Conservation (phyloP, 352 stramenopile genomes). For the Pythium apleroticum region DNA sequence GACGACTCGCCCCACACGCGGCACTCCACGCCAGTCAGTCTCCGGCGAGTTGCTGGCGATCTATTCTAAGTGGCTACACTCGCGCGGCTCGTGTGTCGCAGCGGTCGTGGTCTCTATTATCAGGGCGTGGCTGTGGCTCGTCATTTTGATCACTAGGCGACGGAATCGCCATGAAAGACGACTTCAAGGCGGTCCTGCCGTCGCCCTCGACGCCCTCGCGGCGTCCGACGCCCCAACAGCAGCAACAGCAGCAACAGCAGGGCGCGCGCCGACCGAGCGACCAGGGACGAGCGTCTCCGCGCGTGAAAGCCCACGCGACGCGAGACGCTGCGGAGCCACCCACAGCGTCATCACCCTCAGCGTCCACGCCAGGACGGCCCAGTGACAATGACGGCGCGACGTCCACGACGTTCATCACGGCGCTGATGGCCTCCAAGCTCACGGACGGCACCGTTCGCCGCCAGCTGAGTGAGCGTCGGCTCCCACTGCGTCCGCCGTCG, state of each 20-base stretch:
- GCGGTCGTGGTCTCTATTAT: neutral
- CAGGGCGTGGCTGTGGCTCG: neutral
- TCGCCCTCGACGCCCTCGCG: conserved; percentile 20
- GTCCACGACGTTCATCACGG: conserved; percentile 47
- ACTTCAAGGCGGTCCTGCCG: conserved; percentile 28
- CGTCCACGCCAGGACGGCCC: neutral
- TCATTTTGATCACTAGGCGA: neutral
- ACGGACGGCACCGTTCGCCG: neutral
- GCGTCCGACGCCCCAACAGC: conserved; percentile 14
- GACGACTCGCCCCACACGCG: neutral
- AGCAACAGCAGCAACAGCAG: conserved; percentile 7
- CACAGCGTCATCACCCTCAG: neutral
- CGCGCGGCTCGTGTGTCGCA: neutral
- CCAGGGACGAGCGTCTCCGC: conserved; percentile 21
- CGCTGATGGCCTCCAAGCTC: conserved; percentile 33
- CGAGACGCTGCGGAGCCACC: neutral
- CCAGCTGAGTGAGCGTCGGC: neutral
- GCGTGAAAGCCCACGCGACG: conserved; percentile 23
- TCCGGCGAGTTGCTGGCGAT: neutral
- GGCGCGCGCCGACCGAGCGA: conserved; percentile 28
- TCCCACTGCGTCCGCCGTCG: conserved; percentile 49
- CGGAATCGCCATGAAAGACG: conserved; percentile 20
- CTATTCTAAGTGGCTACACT: conserved; percentile 5
- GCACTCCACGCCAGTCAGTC: too few species aligned
- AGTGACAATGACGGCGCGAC: neutral